A percentile compares a stretch with the other conserved stretches of the same genome.
Evolutionary conservation across 805 yeast genomes (phyloP).

Genomic region (Zygosaccharomyces bailii): DNA sequence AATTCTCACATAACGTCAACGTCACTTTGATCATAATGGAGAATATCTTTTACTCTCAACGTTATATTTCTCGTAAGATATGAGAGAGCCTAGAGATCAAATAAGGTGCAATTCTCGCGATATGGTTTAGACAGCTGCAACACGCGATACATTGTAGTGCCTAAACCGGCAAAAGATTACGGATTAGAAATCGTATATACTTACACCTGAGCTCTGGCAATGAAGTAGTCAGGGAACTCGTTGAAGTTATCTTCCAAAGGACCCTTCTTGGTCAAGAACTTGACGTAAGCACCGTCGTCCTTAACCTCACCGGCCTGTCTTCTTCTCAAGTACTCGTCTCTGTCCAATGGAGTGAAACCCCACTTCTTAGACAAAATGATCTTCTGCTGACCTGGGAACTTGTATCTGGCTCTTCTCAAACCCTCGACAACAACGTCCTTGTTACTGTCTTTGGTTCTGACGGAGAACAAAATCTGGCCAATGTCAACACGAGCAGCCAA

Average conservation of each 20-base stretch:
- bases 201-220: conserved; percentile 40
- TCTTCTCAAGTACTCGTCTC: conserved; percentile 91
- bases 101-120: neutral
- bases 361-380: conserved; percentile 99
- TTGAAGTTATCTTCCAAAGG: conserved; percentile 85
- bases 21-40: too few species aligned
- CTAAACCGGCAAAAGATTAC: neutral
- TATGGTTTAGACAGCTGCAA: neutral
- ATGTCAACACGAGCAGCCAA: conserved; percentile 98
- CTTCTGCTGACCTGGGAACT: conserved; percentile 99
- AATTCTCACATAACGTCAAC: too few species aligned
- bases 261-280: conserved; percentile 97
- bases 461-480: conserved; percentile 97
- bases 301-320: conserved; percentile 97
- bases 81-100: too few species aligned
- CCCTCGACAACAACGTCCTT: conserved; percentile 97
- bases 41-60: too few species aligned
- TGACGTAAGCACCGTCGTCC: conserved; percentile 99
- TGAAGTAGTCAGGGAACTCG: conserved; percentile 85
- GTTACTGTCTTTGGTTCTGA: conserved; percentile 98
- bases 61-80: too few species aligned
- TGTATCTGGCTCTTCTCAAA: conserved; percentile 99
- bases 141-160: neutral
- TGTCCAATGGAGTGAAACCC: conserved; percentile 99
- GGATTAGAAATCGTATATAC: neutral